Evolutionary conservation across 2,329 filamentous ascomycete genomes (phyloP).

Genomic region (Didymella pomorum): DNA sequence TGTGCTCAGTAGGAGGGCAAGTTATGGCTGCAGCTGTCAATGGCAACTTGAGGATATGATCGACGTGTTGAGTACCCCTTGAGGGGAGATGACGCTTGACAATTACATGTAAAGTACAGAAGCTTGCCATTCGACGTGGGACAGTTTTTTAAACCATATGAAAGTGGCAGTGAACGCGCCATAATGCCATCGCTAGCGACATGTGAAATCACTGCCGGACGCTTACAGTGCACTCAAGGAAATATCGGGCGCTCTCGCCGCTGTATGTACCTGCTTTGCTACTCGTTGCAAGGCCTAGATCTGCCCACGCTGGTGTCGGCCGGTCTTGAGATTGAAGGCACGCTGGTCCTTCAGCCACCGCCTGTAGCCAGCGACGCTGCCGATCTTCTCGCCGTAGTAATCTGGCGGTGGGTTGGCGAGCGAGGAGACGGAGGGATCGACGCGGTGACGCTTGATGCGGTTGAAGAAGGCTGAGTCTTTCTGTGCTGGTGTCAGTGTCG

Average conservation of each 20-base stretch:
- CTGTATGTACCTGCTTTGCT: background rate
- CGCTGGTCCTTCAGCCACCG: conserved; percentile 98
- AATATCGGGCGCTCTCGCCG: background rate
- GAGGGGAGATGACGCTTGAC: conserved; percentile 24
- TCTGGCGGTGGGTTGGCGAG: conserved; percentile 94
- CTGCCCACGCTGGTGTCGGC: conserved; percentile 58
- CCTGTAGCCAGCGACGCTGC: conserved; percentile 87
- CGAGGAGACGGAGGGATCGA: conserved; percentile 88
- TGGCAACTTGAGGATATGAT: background rate
- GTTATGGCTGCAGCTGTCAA: background rate
- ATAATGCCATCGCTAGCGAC: conserved; percentile 12
- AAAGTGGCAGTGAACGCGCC: conserved; percentile 12
- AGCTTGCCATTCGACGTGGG: conserved; percentile 19
- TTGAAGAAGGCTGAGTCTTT: conserved; percentile 96
- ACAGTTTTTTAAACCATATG: conserved; percentile 18
- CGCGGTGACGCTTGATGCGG: conserved; percentile 88
- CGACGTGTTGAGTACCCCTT: conserved; percentile 5
- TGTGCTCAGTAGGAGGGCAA: background rate
- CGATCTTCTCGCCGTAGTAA: conserved; percentile 99
- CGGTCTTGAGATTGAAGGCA: conserved; percentile 85
- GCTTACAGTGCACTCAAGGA: conserved; percentile 10
- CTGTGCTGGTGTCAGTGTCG: conserved; percentile 49
- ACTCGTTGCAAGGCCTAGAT: conserved; percentile 3
- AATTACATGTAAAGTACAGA: conserved; percentile 29
- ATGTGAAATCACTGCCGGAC: conserved; percentile 10